A percentile compares a stretch with the other conserved stretches of the same genome.
phyloP scores from a whole-genome alignment of 169 alveolate species.

The Pseudocohnilembus persalinus region DNA sequence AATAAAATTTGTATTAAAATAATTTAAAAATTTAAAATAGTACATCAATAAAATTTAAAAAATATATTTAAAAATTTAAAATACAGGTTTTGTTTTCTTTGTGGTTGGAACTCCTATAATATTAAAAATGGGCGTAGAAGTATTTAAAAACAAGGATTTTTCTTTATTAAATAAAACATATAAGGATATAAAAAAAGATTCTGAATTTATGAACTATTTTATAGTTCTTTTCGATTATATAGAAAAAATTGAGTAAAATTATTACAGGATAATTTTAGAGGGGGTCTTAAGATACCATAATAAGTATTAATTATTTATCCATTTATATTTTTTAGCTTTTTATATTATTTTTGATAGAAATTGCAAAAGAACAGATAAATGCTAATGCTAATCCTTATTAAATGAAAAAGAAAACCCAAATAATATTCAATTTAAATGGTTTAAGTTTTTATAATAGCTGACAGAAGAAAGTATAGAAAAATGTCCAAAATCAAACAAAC shows the following conservation, averaged over 20 bases:
- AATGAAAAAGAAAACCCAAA: conserved; percentile 19
- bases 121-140: not conserved
- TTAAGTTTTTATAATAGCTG: conserved; percentile 9
- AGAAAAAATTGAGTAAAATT: conserved; percentile 13
- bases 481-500: conserved; percentile 18
- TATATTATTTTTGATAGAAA: not conserved
- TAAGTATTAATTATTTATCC: conserved; percentile 21
- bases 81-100: conserved; percentile 4
- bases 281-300: conserved; percentile 32
- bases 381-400: conserved; percentile 23
- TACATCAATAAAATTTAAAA: not conserved
- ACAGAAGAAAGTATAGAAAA: conserved; percentile 19
- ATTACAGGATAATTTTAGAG: conserved; percentile 19
- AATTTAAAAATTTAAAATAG: not conserved
- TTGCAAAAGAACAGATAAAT: not conserved
- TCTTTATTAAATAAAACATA: not conserved
- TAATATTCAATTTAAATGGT: conserved; percentile 1
- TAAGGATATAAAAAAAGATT: conserved; percentile 18
- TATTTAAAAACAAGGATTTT: not conserved
- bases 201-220: conserved; percentile 8
- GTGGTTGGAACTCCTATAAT: conserved; percentile 22
- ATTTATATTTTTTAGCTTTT: not conserved
- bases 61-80: no score
- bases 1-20: not conserved
- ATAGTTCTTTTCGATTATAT: conserved; percentile 17